phyloP scores from a whole-genome alignment of 2,329 filamentous ascomycete species.

The Pestalotiopsis sp. region DNA sequence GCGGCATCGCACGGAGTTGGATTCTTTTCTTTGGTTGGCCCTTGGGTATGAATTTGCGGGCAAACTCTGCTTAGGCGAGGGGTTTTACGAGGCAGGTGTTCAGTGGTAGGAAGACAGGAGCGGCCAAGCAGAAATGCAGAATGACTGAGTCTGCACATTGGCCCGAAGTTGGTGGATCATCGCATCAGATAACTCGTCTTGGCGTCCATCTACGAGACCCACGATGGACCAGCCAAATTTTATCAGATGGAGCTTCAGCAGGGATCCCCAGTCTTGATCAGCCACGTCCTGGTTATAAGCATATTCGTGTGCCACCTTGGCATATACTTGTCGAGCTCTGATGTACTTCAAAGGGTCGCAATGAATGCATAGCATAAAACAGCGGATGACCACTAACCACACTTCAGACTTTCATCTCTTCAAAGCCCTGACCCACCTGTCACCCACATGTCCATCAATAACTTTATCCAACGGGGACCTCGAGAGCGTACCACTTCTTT shows the following conservation, averaged over 20 bases:
- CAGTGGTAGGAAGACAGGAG: background rate
- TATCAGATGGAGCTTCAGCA: conserved; percentile 6
- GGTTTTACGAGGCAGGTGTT: background rate
- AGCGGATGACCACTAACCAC: background rate
- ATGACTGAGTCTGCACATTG: background rate
- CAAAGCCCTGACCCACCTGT: background rate
- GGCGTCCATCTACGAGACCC: background rate
- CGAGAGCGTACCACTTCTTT: background rate
- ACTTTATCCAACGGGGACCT: background rate
- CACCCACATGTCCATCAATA: background rate
- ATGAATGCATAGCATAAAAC: background rate
- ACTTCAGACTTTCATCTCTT: no score
- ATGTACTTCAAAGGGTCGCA: background rate
- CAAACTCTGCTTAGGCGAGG: background rate
- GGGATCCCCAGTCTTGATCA: background rate
- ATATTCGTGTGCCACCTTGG: background rate
- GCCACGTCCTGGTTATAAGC: background rate
- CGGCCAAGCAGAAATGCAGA: background rate
- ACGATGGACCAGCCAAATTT: conserved; percentile 3
- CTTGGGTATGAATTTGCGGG: background rate
- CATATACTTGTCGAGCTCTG: background rate
- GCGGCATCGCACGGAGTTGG: background rate
- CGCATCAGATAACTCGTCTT: conserved; percentile 6
- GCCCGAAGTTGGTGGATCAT: conserved; percentile 4
- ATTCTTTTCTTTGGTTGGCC: background rate